Evolutionary conservation across 305 asterid species (phyloP).

Genomic region (Fraxinus angustifolia): DNA sequence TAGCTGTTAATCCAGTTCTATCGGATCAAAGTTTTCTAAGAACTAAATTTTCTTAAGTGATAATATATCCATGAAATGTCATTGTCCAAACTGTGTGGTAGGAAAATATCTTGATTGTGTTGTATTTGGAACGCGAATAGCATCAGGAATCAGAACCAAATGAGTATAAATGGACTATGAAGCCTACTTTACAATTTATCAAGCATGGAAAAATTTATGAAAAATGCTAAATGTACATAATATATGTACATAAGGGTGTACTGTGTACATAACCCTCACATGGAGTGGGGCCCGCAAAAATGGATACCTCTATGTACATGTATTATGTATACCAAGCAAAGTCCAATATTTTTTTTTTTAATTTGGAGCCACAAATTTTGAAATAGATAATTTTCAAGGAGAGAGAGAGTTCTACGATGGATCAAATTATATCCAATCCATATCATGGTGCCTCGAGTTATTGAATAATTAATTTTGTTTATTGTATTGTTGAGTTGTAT

Average conservation of each 20-base stretch:
- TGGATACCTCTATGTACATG: no score
- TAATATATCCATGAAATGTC: not conserved
- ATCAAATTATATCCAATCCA: not conserved
- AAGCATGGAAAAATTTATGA: not conserved
- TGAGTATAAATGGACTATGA: not conserved
- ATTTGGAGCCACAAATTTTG: not conserved
- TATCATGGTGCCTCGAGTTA: not conserved
- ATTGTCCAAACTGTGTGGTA: not conserved
- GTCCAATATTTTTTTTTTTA: no score
- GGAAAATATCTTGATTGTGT: not conserved
- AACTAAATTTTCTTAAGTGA: not conserved
- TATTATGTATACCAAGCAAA: no score
- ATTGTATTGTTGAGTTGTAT: not conserved
- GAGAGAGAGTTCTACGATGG: not conserved
- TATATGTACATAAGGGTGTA: no score
- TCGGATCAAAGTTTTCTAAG: not conserved
- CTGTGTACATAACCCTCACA: no score
- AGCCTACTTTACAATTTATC: not conserved
- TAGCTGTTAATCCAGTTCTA: not conserved
- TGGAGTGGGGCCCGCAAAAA: no score
- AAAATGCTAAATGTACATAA: no score
- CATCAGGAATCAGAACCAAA: not conserved
- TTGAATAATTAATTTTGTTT: not conserved
- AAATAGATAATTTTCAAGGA: not conserved
- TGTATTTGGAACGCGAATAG: not conserved